Conservation (phyloP, 148 eudicot species). For the Rhododendron simsii region DNA sequence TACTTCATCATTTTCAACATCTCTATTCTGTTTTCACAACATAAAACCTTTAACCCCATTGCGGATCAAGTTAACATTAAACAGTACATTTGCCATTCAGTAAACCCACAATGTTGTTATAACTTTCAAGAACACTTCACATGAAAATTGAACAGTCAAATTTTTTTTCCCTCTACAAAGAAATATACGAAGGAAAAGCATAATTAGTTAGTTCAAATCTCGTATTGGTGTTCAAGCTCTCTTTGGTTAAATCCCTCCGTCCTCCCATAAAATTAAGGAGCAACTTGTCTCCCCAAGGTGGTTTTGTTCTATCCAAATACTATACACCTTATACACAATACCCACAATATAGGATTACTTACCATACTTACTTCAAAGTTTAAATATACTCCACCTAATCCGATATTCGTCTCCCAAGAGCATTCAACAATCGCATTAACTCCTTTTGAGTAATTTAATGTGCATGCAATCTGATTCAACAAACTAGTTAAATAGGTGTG, state of each 20-base stretch:
- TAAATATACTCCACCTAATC: no score
- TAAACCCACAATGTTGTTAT: not conserved
- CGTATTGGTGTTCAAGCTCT: not conserved
- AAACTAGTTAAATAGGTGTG: no score
- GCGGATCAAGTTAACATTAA: not conserved
- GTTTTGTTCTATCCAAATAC: not conserved
- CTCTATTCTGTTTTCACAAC: not conserved
- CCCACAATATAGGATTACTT: not conserved
- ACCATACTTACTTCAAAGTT: not conserved
- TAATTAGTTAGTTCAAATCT: not conserved
- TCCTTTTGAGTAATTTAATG: no score
- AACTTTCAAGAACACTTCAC: not conserved
- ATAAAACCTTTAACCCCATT: not conserved
- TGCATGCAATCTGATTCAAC: no score
- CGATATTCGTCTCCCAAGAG: no score
- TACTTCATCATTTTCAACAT: constrained; percentile 1
- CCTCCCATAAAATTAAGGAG: not conserved
- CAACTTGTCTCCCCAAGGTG: not conserved
- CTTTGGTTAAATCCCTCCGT: not conserved
- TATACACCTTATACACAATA: not conserved
- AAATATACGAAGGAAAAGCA: not conserved
- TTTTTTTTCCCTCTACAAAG: not conserved
- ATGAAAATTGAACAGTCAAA: not conserved
- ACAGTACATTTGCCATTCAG: not conserved
- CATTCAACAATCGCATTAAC: no score